phyloP scores from a whole-genome alignment of 768 basidiomycete genomes.

The Russula sp. region DNA sequence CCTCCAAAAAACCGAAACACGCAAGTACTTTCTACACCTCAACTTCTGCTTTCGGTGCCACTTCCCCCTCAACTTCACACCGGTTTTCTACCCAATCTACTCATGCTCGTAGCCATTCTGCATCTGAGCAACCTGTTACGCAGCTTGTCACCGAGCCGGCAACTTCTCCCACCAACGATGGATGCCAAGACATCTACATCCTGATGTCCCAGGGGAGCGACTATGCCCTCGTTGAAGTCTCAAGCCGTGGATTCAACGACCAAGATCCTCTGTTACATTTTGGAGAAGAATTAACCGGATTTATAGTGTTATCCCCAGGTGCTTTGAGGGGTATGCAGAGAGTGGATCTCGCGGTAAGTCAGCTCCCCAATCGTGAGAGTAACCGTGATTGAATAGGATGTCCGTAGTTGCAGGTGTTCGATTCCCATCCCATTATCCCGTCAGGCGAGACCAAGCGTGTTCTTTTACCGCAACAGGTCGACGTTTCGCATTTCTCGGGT shows the following conservation, averaged over 20 bases:
- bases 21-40: background rate
- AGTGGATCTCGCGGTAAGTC: slow-evolving; percentile 19
- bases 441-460: background rate
- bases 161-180: no score
- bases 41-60: background rate
- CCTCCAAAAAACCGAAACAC: background rate
- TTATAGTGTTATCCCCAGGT: slow-evolving; percentile 1
- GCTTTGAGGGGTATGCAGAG: slow-evolving; percentile 1
- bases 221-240: slow-evolving; percentile 7
- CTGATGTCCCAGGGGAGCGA: slow-evolving; percentile 14
- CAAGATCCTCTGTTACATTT: background rate
- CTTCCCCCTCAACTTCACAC: background rate
- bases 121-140: background rate
- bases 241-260: slow-evolving; percentile 1
- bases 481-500: background rate
- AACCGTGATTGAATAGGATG: background rate
- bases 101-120: background rate
- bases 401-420: slow-evolving; percentile 6
- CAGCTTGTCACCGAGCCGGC: background rate
- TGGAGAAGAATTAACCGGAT: slow-evolving; percentile 16
- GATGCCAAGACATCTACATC: background rate
- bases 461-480: slow-evolving; percentile 3
- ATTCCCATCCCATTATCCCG: background rate
- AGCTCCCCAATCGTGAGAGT: no score
- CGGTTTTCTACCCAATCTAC: slow-evolving; percentile 5